Base-by-base conservation (phyloP, 495 filamentous ascomycete species). In the Penicillium maclennaniae region DNA sequence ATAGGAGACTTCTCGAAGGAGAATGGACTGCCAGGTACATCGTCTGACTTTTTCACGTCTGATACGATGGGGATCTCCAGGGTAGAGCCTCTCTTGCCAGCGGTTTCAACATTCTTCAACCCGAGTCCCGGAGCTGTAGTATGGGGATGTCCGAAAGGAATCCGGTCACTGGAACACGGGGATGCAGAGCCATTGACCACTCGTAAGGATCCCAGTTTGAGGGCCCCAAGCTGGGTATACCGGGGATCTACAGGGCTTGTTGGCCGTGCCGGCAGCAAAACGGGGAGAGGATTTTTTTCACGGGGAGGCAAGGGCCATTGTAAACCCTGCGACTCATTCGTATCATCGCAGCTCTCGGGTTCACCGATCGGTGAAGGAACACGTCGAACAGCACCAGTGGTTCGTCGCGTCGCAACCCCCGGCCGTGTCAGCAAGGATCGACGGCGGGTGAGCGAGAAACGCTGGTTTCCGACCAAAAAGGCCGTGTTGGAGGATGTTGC, bases 131-230 rank as follows among this genome's bases (percentile, higher is more conserved):
- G 21, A 6, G 45, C 43, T 15, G 55, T 43, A 17, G 47, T 55
- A 16, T 40, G 27, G 19, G 63, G 34, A 15, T 34, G 49, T 23
- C 50, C 55, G 1, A 69, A 45, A 19, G 63, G 61, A 26, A 58
- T 58, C 9, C 67, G 69, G 20, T 74, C 67, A 38, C 69, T 71
- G n/a, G 71, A 61, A 38, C 67, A 73, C 2, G 77, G 75, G 15
- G 75, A 79, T 21, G 57, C 54, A 42, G 71, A 72, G 8, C 70
- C 71, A 51, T 80, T 80, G 2, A 78, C 77, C 4, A 80, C 72
- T 14, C 76, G 70, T 43, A 80, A 50, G 14, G 76, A 79, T 16
- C 78, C 78, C 17, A 78, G 47, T 39, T 74, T 74, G 21, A 80
- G 62, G 2, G 73, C 72, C 28, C 76, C 76, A 16, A 80, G 53